phyloP scores from a whole-genome alignment of 805 yeast species.

The Tetrapisispora pingtungensis region DNA sequence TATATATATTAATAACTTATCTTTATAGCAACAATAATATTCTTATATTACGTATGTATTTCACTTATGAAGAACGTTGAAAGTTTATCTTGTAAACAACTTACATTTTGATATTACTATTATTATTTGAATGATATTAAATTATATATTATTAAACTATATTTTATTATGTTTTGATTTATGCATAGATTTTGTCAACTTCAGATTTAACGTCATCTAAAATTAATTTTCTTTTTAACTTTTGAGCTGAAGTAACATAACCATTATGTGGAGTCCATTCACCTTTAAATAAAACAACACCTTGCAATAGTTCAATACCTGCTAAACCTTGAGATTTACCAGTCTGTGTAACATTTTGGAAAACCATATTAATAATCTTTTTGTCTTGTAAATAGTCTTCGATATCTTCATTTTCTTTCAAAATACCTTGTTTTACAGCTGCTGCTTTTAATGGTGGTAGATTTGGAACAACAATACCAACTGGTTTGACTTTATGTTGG shows the following conservation, averaged over 20 bases:
- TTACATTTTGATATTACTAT: too few relatives aligned
- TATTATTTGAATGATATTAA: too few relatives aligned
- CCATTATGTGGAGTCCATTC: constrained; percentile 99
- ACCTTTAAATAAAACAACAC: constrained; percentile 66
- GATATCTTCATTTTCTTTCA: constrained; percentile 36
- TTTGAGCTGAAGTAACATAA: constrained; percentile 89
- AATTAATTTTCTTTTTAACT: constrained; percentile 88
- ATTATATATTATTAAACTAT: not conserved
- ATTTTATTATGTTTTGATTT: not conserved
- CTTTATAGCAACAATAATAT: too few relatives aligned
- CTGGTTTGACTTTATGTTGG: constrained; percentile 74
- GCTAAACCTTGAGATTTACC: constrained; percentile 72
- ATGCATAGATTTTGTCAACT: constrained; percentile 54
- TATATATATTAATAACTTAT: too few relatives aligned
- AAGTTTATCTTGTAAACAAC: too few relatives aligned
- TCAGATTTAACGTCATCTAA: constrained; percentile 53
- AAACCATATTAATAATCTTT: constrained; percentile 45
- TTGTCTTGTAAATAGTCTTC: constrained; percentile 43
- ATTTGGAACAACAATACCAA: constrained; percentile 82
- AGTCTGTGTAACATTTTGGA: constrained; percentile 53
- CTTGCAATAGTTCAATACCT: constrained; percentile 79
- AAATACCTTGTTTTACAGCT: constrained; percentile 46
- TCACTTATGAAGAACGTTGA: too few relatives aligned
- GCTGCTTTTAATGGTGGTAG: constrained; percentile 53
- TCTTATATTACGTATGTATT: too few relatives aligned